Evolutionary conservation across 163 green algal genomes (phyloP).

Genomic region (Picocystis sp.): DNA sequence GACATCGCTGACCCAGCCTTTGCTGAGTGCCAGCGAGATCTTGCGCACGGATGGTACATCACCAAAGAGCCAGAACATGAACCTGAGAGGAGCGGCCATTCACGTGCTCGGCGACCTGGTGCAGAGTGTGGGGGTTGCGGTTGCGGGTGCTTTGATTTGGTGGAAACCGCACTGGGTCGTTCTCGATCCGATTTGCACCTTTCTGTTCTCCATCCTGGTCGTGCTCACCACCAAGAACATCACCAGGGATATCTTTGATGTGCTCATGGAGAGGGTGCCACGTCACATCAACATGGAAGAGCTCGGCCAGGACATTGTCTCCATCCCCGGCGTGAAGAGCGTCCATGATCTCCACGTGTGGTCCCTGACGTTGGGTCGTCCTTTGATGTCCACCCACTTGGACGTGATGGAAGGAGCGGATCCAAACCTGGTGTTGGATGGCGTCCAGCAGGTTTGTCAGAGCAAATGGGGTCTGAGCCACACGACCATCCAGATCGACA

Average conservation of each 20-base stretch:
- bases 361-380: conserved; percentile 59
- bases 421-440: conserved; percentile 14
- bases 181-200: conserved; percentile 84
- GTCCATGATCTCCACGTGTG: conserved; percentile 89
- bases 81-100: conserved; percentile 67
- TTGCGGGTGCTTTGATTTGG: conserved; percentile 78
- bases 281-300: conserved; percentile 31
- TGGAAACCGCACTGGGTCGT: conserved; percentile 21
- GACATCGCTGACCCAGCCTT: too few species aligned
- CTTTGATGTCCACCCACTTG: conserved; percentile 68
- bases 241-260: conserved; percentile 64
- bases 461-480: conserved; percentile 24
- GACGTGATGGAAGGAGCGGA: conserved; percentile 12
- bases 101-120: conserved; percentile 88
- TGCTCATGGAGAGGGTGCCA: conserved; percentile 85
- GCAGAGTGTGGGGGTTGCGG: conserved; percentile 68
- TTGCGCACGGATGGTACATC: too few species aligned
- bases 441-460: conserved; percentile 1
- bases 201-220: conserved; percentile 80
- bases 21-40: too few species aligned
- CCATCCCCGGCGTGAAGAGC: conserved; percentile 36
- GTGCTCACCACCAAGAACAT: conserved; percentile 65
- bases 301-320: conserved; percentile 16
- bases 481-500: conserved; percentile 32
- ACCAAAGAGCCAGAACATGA: conserved; percentile 40